Base-by-base conservation (phyloP, 2,329 filamentous ascomycete species). In the Botrytis elliptica region DNA sequence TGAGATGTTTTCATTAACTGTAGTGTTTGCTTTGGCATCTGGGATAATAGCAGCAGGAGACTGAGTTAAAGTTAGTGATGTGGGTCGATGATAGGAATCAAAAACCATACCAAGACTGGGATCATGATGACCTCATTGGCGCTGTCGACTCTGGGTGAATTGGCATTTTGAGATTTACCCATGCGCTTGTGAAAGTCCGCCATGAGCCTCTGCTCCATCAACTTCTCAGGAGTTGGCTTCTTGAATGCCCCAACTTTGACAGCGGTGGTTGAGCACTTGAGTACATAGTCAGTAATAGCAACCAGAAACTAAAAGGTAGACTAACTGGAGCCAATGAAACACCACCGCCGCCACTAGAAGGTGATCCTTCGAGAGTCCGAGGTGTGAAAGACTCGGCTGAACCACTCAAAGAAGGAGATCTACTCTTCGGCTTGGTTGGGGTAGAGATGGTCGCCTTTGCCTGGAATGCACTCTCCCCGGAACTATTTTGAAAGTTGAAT, bases 291-390 rank as follows among this genome's bases (percentile, higher is more conserved):
- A 69, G 49, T 14, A 57, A 69, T 22, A 14, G 14, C 18, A 57
- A 10, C 25, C 22, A 44, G 18, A 57, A 22, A 57, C n/a, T 7
- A 14, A 57, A 57, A 57, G 14, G 36, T 25, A 20, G n/a, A 46
- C 70, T 25, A 42, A 67, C 66, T 40, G 44, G 55, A 40, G 29
- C 49, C 49, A 69, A 33, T 4, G 49, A 33, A 69, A 57, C 36
- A 22, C 38, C 49, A 25, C 66, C 49, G 55, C 66, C 36, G 42
- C 49, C 49, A 69, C 38, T 57, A 52, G 66, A 69, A 57, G 66
- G 49, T 29, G 66, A 57, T 57, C 2, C 38, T 36, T 33, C 46
- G 33, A 55, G 49, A 69, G 10, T 40, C 55, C n/a, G 29, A 57
- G 66, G 66, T 25, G 66, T 16, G 42, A 69, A 42, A 18, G 62